A percentile compares a stretch with the other conserved stretches of the same genome.
These are phyloP conservation scores for Rhizopogon vulgaris DNA, from an alignment of 768 basidiomycete species.

Conservation along the genomic window DNA sequence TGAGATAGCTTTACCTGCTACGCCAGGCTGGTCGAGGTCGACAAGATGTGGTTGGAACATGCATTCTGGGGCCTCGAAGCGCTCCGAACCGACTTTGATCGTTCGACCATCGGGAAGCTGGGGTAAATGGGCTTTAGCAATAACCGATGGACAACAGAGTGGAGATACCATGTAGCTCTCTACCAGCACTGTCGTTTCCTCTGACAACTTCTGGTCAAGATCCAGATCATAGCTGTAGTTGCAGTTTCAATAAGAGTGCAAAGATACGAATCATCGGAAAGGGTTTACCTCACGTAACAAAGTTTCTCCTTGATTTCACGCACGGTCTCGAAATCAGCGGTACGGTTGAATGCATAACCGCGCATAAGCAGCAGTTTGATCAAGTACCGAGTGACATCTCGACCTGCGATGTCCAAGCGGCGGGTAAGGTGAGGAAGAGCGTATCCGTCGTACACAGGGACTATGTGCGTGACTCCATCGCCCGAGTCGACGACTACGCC, in stretches of 20 bases:
- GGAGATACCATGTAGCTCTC: slow-evolving; percentile 86
- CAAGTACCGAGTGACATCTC: slow-evolving; percentile 96
- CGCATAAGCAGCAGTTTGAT: slow-evolving; percentile 99
- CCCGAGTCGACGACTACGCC: slow-evolving; percentile 99
- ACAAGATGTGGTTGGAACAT: slow-evolving; percentile 99
- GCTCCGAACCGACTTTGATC: slow-evolving; percentile 97
- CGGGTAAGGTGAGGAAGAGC: slow-evolving; percentile 92
- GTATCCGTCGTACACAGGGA: slow-evolving; percentile 97
- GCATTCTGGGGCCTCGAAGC: slow-evolving; percentile 98
- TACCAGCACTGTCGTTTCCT: slow-evolving; percentile 94
- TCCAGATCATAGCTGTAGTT: slow-evolving; percentile 86
- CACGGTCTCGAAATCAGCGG: slow-evolving; percentile 99
- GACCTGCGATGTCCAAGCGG: slow-evolving; percentile 93
- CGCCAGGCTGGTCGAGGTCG: slow-evolving; percentile 93
- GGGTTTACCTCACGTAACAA: slow-evolving; percentile 84
- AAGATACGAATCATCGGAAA: background rate
- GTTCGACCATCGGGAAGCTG: slow-evolving; percentile 92
- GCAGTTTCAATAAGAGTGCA: background rate
- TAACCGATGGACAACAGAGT: background rate
- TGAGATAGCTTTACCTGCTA: slow-evolving; percentile 62
- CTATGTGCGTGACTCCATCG: slow-evolving; percentile 98
- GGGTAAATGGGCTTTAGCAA: slow-evolving; percentile 4
- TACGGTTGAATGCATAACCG: slow-evolving; percentile 99
- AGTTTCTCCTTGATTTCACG: slow-evolving; percentile 98
- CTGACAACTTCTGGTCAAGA: slow-evolving; percentile 84